Evolutionary conservation across 768 basidiomycete genomes (phyloP).

Genomic region (Terana coerulea): DNA sequence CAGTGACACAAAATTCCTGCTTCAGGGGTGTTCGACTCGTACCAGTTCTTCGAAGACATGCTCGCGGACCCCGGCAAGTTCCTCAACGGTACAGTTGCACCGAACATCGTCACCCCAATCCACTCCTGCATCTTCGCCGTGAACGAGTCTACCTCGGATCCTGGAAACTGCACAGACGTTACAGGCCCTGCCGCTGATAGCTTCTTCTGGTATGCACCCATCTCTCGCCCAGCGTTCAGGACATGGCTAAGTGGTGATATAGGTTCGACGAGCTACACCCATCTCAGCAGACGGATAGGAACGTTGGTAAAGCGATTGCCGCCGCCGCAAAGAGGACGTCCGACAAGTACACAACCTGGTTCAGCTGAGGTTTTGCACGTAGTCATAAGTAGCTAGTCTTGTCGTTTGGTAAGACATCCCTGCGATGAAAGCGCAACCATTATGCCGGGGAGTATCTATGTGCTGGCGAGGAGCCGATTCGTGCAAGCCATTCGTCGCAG

Average conservation of each 20-base stretch:
- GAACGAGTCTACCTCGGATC: slow-evolving; percentile 23
- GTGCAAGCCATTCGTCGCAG: no score
- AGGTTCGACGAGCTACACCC: slow-evolving; percentile 58
- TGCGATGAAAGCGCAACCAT: no score
- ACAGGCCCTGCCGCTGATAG: slow-evolving; percentile 47
- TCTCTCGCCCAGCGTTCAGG: neutral
- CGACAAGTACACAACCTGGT: slow-evolving; percentile 8
- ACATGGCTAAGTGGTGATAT: no score
- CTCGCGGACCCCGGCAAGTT: slow-evolving; percentile 44
- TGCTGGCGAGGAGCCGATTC: no score
- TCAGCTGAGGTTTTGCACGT: no score
- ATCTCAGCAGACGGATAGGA: slow-evolving; percentile 52
- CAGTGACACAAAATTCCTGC: neutral
- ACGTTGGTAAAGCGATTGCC: slow-evolving; percentile 51
- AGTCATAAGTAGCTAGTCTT: no score
- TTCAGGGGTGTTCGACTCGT: slow-evolving; percentile 57
- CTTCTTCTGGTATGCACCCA: slow-evolving; percentile 44
- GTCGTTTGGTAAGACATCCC: no score
- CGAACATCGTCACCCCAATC: slow-evolving; percentile 51
- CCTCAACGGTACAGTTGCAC: slow-evolving; percentile 57
- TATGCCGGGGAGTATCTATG: no score
- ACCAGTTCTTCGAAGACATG: slow-evolving; percentile 57
- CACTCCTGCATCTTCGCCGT: slow-evolving; percentile 42
- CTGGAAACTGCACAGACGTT: slow-evolving; percentile 29
- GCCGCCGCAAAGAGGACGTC: neutral